Base-by-base conservation (phyloP, 352 stramenopile genomes). In the Phytopythium montanum region DNA sequence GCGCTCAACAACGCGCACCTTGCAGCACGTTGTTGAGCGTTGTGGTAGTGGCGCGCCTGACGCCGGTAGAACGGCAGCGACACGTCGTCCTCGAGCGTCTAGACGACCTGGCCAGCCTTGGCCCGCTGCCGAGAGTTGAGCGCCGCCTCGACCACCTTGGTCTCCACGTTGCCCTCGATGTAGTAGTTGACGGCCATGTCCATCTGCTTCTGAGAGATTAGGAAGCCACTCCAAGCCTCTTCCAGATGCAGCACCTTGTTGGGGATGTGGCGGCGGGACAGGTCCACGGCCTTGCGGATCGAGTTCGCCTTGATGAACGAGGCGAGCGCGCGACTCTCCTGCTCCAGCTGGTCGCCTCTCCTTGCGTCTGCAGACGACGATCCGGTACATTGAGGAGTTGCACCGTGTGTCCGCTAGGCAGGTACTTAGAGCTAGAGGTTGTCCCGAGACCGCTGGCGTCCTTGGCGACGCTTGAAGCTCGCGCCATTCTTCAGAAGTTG, bases 151-250 rank as follows among this genome's bases (percentile, higher is more conserved):
- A 98, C 93, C 3, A 94, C 95, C 65, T 98, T 98, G 19, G 74
- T 94, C 26, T 88, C 78, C 5, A 93, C 88, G 50, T 97, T 96
- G 1, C 92, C 94, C 73, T 98, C 93, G 39, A 98, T 98, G 73
- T 97, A 98, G 69, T 98, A 94, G 69, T 97, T 97, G 66, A 98
- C 98, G 19, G 95, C 95, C 87, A 97, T 97, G 64, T 98, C 95
- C 70, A 97, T 91, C 73, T 98, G 90, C 74, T 97, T 97, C 56
- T 96, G 83, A 18, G 73, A 86, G 26, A 98, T 85, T 5, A 98
- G 71, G 65, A 94, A 98, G 66, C 98, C 94, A 38, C 94, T 94
- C 95, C 95, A 98, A 18, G 71, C 79, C 55, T 97, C 88, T 60
- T 98, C 89, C 2, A 98, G 75, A 8, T 83, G 82, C 56, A 98